Percentiles rank a stretch among this genome's conserved stretches.
These are phyloP conservation scores for Backusella macrospora DNA, from an alignment of 192 early-diverging fungal species.

Conservation along the genomic window DNA sequence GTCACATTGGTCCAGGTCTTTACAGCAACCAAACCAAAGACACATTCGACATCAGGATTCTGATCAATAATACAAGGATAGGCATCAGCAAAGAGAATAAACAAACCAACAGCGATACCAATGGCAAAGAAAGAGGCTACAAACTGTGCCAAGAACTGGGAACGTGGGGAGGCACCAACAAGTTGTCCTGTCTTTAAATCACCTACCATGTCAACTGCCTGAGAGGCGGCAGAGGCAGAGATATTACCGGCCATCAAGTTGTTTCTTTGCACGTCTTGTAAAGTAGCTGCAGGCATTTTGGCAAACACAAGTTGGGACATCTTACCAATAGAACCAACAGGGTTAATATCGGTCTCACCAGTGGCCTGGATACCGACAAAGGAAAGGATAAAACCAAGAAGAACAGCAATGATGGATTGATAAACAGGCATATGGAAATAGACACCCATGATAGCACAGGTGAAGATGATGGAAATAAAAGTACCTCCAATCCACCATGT, in stretches of 20 bases:
- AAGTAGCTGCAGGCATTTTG: constrained; percentile 44
- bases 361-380: constrained; percentile 67
- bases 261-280: constrained; percentile 47
- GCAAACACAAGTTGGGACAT: constrained; percentile 68
- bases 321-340: constrained; percentile 64
- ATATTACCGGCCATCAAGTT: constrained; percentile 66
- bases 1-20: constrained; percentile 39
- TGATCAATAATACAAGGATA: constrained; percentile 63
- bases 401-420: constrained; percentile 60
- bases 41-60: constrained; percentile 15
- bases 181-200: constrained; percentile 72
- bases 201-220: constrained; percentile 70
- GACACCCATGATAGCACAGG: constrained; percentile 56
- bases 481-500: constrained; percentile 59
- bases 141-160: constrained; percentile 67
- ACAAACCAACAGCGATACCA: constrained; percentile 57
- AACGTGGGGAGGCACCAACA: constrained; percentile 59
- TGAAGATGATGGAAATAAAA: constrained; percentile 52
- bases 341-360: constrained; percentile 71
- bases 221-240: constrained; percentile 55
- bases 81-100: constrained; percentile 59
- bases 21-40: constrained; percentile 41
- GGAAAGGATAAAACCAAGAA: constrained; percentile 66
- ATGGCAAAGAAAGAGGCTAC: constrained; percentile 62
- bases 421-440: constrained; percentile 60